Conservation (phyloP, 164 flowering plant species). For the Nelumbo lutea region DNA sequence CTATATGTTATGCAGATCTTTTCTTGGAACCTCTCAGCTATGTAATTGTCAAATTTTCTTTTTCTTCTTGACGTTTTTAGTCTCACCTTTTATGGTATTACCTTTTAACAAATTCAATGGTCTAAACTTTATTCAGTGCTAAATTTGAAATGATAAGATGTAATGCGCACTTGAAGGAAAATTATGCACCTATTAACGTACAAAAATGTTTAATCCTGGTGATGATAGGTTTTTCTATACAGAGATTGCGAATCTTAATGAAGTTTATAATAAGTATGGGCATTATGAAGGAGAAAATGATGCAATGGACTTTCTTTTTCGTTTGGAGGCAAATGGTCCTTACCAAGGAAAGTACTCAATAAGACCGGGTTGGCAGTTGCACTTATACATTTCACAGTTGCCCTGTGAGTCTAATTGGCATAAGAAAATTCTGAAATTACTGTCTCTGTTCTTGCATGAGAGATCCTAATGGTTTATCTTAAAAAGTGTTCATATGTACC, state of each 20-base stretch:
- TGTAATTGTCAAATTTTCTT: background rate
- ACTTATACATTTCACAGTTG: constrained; percentile 80
- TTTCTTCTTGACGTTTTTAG: background rate
- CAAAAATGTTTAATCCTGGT: constrained; percentile 3
- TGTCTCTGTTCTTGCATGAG: background rate
- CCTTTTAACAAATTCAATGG: background rate
- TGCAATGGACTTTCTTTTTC: constrained; percentile 23
- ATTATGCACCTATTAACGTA: too few species aligned
- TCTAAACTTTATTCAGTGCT: too few species aligned
- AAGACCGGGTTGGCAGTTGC: constrained; percentile 66
- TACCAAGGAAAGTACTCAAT: constrained; percentile 40
- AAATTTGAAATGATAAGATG: too few species aligned
- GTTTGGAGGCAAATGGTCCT: constrained; percentile 25
- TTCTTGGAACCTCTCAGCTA: background rate
- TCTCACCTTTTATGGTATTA: background rate
- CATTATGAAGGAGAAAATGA: constrained; percentile 15
- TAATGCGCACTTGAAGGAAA: too few species aligned
- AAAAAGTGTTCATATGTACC: background rate
- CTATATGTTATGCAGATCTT: background rate
- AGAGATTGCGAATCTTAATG: constrained; percentile 39
- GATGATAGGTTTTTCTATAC: constrained; percentile 63
- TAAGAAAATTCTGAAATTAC: background rate
- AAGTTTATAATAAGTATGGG: constrained; percentile 3
- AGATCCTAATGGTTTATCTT: background rate
- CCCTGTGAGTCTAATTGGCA: constrained; percentile 61